These are phyloP conservation scores for Xylariomycetidae sp. DNA, from an alignment of 2,329 filamentous ascomycete species.

Conservation along the genomic window DNA sequence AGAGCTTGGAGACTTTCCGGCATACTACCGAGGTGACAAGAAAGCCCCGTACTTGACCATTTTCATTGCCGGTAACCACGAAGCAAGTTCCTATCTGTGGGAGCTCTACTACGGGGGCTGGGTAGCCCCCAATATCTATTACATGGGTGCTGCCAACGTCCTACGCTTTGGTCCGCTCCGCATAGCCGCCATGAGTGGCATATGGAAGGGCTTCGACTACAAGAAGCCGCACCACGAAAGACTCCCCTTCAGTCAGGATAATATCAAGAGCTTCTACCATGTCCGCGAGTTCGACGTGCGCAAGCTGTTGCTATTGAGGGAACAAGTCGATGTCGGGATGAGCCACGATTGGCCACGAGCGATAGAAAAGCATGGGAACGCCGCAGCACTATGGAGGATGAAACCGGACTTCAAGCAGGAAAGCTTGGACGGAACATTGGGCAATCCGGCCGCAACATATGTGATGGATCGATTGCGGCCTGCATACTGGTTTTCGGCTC, in stretches of 20 bases:
- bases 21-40: slow-evolving; percentile 80
- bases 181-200: slow-evolving; percentile 86
- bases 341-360: slow-evolving; percentile 94
- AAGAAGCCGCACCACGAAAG: slow-evolving; percentile 78
- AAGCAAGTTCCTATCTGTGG: slow-evolving; percentile 84
- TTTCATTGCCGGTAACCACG: slow-evolving; percentile 93
- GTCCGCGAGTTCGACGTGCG: slow-evolving; percentile 85
- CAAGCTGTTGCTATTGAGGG: slow-evolving; percentile 78
- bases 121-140: slow-evolving; percentile 97
- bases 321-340: slow-evolving; percentile 84
- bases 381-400: slow-evolving; percentile 59
- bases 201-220: slow-evolving; percentile 92
- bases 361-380: slow-evolving; percentile 75
- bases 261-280: slow-evolving; percentile 82
- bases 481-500: slow-evolving; percentile 86
- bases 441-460: slow-evolving; percentile 72
- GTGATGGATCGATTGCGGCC: slow-evolving; percentile 80
- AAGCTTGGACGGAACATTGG: slow-evolving; percentile 68
- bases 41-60: slow-evolving; percentile 83
- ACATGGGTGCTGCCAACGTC: slow-evolving; percentile 89
- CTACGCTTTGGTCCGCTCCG: slow-evolving; percentile 77
- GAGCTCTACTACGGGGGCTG: slow-evolving; percentile 96
- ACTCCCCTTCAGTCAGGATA: slow-evolving; percentile 73
- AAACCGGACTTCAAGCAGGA: slow-evolving; percentile 76
- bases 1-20: slow-evolving; percentile 83